Evolutionary conservation across 2,329 filamentous ascomycete species (phyloP), one percentile per base, ranked within the genome.

Genomic region (Aspergillus novoparasiticus): DNA sequence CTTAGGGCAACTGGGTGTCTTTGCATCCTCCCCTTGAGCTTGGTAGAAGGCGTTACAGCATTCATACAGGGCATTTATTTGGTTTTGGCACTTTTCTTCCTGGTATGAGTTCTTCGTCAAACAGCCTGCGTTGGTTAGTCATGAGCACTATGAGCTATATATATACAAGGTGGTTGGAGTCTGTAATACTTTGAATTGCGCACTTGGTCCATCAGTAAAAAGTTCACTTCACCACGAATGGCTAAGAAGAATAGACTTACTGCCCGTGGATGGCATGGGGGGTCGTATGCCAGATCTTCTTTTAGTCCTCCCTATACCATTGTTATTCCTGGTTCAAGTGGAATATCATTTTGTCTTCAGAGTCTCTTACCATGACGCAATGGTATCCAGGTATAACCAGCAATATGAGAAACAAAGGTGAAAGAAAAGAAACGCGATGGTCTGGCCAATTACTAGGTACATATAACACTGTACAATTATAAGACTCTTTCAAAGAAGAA

Each of bases 41-140:
- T 89, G 82, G 79, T 99, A 98, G 76, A 98, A 97, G 14, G 87
- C 86, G 72, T 94, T 89, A 79, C 95, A 99, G 80, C 95, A 99
- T 70, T 95, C 90, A 78, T 98, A 99, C 28, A 99, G 82, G 3
- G 93, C 92, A 75, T 94, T 89, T 61, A 99, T 86, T 73, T 93
- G 83, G 21, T 81, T 77, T 73, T 90, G 87, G 78, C 95, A 99
- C 74, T 89, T 96, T 50, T 87, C 87, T 79, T 98, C 93, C 64
- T 96, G 87, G 81, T 91, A 98, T 59, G 88, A 88, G 77, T 94
- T 94, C 78, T 89, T 94, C 54, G 87, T 87, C 66, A 99, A 83
- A 74, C 95, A 99, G 70, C 89, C 93, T 96, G 72, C 32, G 26
- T 43, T 46, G 41, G 60, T 66, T 45, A 59, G 51, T 30, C 36